A percentile compares a stretch with the other conserved stretches of the same genome.
Conservation (phyloP, 306 rosid genomes). For the Alnus rubra region DNA sequence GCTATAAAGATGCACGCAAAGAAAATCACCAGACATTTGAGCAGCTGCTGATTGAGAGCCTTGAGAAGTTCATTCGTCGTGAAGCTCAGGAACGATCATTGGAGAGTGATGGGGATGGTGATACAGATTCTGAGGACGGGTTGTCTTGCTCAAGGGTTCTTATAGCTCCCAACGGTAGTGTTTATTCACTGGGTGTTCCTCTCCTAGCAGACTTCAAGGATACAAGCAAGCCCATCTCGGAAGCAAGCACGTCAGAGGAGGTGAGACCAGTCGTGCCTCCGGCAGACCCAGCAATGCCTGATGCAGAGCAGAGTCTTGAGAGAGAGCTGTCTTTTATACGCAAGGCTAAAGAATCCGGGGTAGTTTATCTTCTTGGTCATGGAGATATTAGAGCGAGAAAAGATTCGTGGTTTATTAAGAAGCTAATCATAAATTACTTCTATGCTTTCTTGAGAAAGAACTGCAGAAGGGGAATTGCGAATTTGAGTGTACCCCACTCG, state of each 20-base stretch:
- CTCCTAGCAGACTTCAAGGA: conserved; percentile 62
- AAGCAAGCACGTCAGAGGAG: conserved; percentile 69
- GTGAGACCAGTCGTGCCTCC: conserved; percentile 30
- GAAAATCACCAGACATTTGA: conserved; percentile 93
- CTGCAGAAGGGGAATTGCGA: conserved; percentile 89
- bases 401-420: conserved; percentile 92
- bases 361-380: conserved; percentile 93
- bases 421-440: conserved; percentile 81
- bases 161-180: conserved; percentile 87
- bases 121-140: conserved; percentile 58
- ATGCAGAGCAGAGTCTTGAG: conserved; percentile 83
- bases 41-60: conserved; percentile 95
- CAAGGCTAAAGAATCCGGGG: conserved; percentile 94
- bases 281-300: conserved; percentile 48
- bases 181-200: conserved; percentile 85
- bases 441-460: conserved; percentile 91
- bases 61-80: conserved; percentile 90
- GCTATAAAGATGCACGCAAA: conserved; percentile 93
- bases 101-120: conserved; percentile 86
- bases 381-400: conserved; percentile 93
- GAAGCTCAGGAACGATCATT: conserved; percentile 89
- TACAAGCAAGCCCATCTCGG: conserved; percentile 38
- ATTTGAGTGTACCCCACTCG: conserved; percentile 89
- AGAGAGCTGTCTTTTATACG: conserved; percentile 85
- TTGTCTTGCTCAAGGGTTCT: conserved; percentile 63